Percentiles rank a stretch among this genome's conserved stretches.
Evolutionary conservation across 768 basidiomycete genomes (phyloP).

Genomic region (Hypholoma fasciculare): DNA sequence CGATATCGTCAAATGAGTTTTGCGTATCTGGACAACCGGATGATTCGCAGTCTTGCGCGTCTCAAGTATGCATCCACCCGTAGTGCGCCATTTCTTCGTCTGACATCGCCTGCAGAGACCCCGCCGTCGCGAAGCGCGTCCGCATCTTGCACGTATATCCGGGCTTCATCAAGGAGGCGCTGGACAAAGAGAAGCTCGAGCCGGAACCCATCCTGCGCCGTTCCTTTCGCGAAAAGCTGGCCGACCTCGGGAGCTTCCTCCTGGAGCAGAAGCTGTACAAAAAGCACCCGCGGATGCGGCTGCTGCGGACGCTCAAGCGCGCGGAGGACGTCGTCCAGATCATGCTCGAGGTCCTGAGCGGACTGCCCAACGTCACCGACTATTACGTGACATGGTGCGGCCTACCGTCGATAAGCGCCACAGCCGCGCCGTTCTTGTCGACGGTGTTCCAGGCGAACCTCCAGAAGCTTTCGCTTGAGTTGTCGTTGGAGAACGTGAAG

Average conservation of each 20-base stretch:
- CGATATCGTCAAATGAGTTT: conserved; percentile 51
- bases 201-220: conserved; percentile 15
- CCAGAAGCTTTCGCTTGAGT: conserved; percentile 41
- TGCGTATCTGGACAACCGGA: conserved; percentile 44
- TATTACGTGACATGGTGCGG: conserved; percentile 53
- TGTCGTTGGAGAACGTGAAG: conserved; percentile 41
- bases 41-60: conserved; percentile 39
- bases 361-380: conserved; percentile 45
- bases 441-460: conserved; percentile 36
- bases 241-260: conserved; percentile 33
- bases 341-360: conserved; percentile 42
- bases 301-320: conserved; percentile 28
- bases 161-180: conserved; percentile 43
- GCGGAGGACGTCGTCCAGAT: conserved; percentile 39
- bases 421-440: conserved; percentile 30
- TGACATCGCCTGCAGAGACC: conserved; percentile 34
- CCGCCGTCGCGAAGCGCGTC: conserved; percentile 46
- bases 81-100: background rate
- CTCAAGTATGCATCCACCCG: conserved; percentile 30
- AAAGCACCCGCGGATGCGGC: conserved; percentile 25
- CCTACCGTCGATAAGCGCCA: conserved; percentile 29
- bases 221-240: conserved; percentile 28
- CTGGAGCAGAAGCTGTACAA: conserved; percentile 29
- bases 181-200: conserved; percentile 26
- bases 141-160: conserved; percentile 50